These are phyloP conservation scores for Phylloporus scabripes DNA, from an alignment of 768 basidiomycete species.

Conservation along the genomic window DNA sequence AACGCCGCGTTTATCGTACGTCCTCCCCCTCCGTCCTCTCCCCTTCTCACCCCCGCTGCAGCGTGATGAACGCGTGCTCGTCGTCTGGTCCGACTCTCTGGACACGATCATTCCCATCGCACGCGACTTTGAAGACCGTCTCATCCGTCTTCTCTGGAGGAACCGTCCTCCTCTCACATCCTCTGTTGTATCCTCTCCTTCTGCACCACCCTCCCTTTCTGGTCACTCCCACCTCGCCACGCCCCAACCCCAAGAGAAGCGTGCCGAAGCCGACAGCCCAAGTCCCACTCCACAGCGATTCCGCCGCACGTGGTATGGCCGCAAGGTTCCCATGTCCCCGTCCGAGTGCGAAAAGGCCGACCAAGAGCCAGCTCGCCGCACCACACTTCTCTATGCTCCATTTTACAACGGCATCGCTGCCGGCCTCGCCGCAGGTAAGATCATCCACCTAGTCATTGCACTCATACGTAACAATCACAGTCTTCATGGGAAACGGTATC, in stretches of 20 bases:
- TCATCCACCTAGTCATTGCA: not conserved
- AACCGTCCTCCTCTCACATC: conserved; percentile 25
- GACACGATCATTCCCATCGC: conserved; percentile 59
- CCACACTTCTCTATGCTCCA: conserved; percentile 22
- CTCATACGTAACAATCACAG: conserved; percentile 24
- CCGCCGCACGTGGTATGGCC: conserved; percentile 59
- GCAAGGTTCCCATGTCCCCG: conserved; percentile 39
- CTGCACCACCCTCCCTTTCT: conserved; percentile 31
- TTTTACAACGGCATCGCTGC: conserved; percentile 27
- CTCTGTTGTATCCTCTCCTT: conserved; percentile 25
- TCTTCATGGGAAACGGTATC: conserved; percentile 62
- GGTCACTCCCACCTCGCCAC: conserved; percentile 33
- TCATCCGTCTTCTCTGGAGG: conserved; percentile 54
- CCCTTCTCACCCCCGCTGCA: conserved; percentile 19
- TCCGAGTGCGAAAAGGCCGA: conserved; percentile 25
- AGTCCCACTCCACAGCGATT: conserved; percentile 26
- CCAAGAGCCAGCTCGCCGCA: conserved; percentile 11
- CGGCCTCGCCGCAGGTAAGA: conserved; percentile 22
- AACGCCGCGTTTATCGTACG: conserved; percentile 67
- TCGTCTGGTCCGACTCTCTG: conserved; percentile 80
- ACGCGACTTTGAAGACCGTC: conserved; percentile 51
- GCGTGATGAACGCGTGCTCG: conserved; percentile 79
- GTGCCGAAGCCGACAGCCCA: conserved; percentile 11
- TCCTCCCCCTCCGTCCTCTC: conserved; percentile 10
- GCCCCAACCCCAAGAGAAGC: conserved; percentile 14